phyloP scores from a whole-genome alignment of 441 rosid species.

The Euphorbia corollata region DNA sequence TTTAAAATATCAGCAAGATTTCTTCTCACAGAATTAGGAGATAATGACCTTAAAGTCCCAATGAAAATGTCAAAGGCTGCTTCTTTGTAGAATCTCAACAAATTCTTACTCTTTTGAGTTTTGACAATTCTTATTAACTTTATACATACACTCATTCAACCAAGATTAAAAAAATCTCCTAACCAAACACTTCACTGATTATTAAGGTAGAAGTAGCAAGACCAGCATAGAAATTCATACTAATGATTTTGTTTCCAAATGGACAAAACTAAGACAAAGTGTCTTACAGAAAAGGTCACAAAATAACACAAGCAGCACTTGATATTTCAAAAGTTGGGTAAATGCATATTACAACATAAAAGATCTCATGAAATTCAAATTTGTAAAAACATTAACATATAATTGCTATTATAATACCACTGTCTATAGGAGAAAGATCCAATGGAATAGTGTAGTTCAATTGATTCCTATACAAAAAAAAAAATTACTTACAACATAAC shows the following conservation, averaged over 20 bases:
- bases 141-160: neutral
- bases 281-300: neutral
- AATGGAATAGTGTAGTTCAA: neutral
- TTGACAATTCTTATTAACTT: neutral
- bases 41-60: conserved; percentile 1
- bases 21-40: conserved; percentile 2
- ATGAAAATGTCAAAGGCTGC: neutral
- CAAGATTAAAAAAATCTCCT: neutral
- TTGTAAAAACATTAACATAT: neutral
- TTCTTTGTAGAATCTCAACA: neutral
- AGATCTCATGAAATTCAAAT: neutral
- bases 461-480: conserved; percentile 3
- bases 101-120: neutral
- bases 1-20: neutral
- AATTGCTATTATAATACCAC: neutral
- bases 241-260: neutral
- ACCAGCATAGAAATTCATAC: neutral
- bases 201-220: neutral
- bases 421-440: too few species aligned
- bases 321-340: neutral
- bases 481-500: neutral
- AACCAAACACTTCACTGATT: neutral
- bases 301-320: conserved; percentile 2
- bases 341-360: neutral
- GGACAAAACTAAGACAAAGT: neutral